Conservation (phyloP, 164 flowering plant genomes). For the Aristolochia fimbriata region DNA sequence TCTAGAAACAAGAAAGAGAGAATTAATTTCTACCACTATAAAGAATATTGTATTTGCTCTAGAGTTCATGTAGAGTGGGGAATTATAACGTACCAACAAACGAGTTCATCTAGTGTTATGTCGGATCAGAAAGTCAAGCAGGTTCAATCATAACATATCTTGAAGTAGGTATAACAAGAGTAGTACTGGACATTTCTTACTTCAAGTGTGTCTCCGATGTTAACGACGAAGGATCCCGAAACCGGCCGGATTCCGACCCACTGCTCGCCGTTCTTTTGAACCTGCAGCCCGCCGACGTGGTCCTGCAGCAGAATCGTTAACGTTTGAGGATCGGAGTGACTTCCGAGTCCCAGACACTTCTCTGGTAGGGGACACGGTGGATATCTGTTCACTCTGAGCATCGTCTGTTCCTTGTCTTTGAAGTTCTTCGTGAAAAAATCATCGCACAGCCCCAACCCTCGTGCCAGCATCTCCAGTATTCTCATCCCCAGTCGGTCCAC, state of each 20-base stretch:
- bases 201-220: slow-evolving; percentile 25
- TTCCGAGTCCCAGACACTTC: slow-evolving; percentile 26
- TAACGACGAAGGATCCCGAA: slow-evolving; percentile 23
- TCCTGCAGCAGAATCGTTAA: slow-evolving; percentile 26
- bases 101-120: no score
- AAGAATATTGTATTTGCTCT: no score
- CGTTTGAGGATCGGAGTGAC: slow-evolving; percentile 30
- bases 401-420: slow-evolving; percentile 22
- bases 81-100: no score
- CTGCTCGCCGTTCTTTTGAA: slow-evolving; percentile 11
- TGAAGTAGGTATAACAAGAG: no score
- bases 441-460: slow-evolving; percentile 21
- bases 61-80: no score
- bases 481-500: slow-evolving; percentile 22
- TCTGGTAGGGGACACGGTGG: slow-evolving; percentile 32
- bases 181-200: slow-evolving; percentile 6
- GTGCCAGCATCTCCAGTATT: slow-evolving; percentile 24
- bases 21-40: no score
- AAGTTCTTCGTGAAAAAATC: slow-evolving; percentile 23
- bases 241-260: slow-evolving; percentile 27
- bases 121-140: no score
- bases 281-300: slow-evolving; percentile 29
- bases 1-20: no score
- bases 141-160: no score
- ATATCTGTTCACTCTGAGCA: slow-evolving; percentile 24